phyloP scores from a whole-genome alignment of 2,329 filamentous ascomycete species.

The Endoconidiophora polonica region DNA sequence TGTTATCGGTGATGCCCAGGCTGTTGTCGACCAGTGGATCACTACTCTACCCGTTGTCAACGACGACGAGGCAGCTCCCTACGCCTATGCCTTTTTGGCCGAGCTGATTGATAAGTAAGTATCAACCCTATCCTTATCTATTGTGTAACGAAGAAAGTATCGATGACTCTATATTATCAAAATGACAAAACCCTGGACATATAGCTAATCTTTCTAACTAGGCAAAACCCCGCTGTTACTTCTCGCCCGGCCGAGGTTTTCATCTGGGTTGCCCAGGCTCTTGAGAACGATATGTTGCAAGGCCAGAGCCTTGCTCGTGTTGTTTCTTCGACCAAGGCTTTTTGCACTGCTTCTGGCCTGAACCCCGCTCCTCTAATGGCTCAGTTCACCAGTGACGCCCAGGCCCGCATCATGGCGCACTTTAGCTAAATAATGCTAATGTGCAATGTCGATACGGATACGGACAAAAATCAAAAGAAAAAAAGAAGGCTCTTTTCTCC shows the following conservation, averaged over 20 bases:
- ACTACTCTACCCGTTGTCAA: constrained; percentile 82
- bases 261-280: constrained; percentile 66
- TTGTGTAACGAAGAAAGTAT: not conserved
- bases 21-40: constrained; percentile 71
- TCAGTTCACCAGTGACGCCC: constrained; percentile 62
- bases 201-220: constrained; percentile 22
- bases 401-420: constrained; percentile 61
- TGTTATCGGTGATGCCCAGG: constrained; percentile 59
- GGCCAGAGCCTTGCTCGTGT: constrained; percentile 67
- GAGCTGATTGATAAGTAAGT: constrained; percentile 87
- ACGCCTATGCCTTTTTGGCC: constrained; percentile 81
- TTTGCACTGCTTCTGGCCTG: constrained; percentile 57
- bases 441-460: not conserved
- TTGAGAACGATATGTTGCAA: constrained; percentile 80
- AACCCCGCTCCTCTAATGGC: constrained; percentile 62
- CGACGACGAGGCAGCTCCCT: constrained; percentile 93
- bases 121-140: not conserved
- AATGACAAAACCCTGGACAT: too few species aligned
- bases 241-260: constrained; percentile 69
- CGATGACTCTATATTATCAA: too few species aligned
- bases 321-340: constrained; percentile 57
- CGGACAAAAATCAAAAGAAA: not conserved
- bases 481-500: not conserved
- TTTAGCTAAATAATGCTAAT: constrained; percentile 40
- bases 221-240: constrained; percentile 71